These are phyloP conservation scores for Xylariaceae sp. DNA, from an alignment of 2,329 filamentous ascomycete species.

Conservation along the genomic window DNA sequence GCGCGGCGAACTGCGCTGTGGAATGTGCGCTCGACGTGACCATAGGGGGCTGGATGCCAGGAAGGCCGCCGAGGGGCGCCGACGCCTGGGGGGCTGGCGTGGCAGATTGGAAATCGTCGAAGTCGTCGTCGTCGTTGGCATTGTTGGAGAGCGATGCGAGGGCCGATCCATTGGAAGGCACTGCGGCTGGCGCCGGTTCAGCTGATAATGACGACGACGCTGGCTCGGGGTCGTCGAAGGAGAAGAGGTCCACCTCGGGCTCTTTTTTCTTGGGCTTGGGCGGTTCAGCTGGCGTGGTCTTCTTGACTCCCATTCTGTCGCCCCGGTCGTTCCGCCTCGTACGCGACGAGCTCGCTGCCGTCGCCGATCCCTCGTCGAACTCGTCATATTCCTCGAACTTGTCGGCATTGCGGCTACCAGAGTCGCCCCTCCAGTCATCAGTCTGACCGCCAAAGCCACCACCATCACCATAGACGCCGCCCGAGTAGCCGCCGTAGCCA, in stretches of 20 bases:
- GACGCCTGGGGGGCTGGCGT: conserved; percentile 49
- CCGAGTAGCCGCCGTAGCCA: conserved; percentile 58
- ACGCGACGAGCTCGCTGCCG: conserved; percentile 44
- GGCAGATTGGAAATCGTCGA: conserved; percentile 96
- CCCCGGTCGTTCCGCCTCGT: conserved; percentile 46
- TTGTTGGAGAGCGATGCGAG: conserved; percentile 42
- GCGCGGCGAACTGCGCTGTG: conserved; percentile 70
- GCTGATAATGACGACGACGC: conserved; percentile 35
- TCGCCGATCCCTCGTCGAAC: conserved; percentile 71
- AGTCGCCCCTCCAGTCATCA: conserved; percentile 62
- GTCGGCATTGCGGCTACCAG: conserved; percentile 58
- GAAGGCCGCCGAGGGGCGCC: conserved; percentile 38
- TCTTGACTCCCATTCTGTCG: conserved; percentile 43
- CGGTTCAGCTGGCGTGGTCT: conserved; percentile 46
- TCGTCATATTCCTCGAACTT: conserved; percentile 97
- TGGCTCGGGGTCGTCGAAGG: conserved; percentile 73
- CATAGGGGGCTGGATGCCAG: conserved; percentile 43
- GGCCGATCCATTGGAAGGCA: conserved; percentile 41
- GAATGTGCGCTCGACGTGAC: conserved; percentile 49
- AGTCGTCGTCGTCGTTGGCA: conserved; percentile 76
- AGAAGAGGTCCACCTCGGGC: conserved; percentile 88
- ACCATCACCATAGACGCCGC: conserved; percentile 88
- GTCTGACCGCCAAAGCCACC: conserved; percentile 83
- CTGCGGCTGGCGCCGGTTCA: conserved; percentile 33
- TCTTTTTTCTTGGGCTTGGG: conserved; percentile 76